Evolutionary conservation across 805 yeast species (phyloP).

Genomic region (Candida argentea): DNA sequence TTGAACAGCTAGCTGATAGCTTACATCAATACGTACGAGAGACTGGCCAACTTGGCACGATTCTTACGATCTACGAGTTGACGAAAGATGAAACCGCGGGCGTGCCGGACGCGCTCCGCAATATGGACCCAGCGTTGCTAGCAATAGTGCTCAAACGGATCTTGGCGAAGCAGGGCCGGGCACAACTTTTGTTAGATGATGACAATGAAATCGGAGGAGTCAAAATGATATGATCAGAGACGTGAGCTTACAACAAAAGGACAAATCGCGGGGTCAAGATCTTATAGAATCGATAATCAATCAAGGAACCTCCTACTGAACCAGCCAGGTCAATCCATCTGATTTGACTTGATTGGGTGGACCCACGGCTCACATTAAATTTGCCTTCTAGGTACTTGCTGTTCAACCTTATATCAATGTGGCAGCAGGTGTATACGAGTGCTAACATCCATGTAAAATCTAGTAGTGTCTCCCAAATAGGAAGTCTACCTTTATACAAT

Average conservation of each 20-base stretch:
- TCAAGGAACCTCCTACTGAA: too few species aligned
- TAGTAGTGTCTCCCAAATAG: conserved; percentile 2
- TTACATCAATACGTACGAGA: conserved; percentile 36
- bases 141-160: conserved; percentile 41
- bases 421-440: too few species aligned
- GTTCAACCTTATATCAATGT: too few species aligned
- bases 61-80: conserved; percentile 76
- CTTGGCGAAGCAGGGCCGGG: conserved; percentile 59
- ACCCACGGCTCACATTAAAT: too few species aligned
- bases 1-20: conserved; percentile 29
- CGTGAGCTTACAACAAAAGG: too few species aligned
- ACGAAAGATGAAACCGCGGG: conserved; percentile 52
- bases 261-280: too few species aligned
- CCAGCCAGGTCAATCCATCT: too few species aligned
- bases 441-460: too few species aligned
- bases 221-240: conserved; percentile 47
- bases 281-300: too few species aligned
- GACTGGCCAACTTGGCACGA: conserved; percentile 69
- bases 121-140: conserved; percentile 49
- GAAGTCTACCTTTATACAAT: conserved; percentile 2
- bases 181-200: conserved; percentile 61
- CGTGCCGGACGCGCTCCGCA: conserved; percentile 45
- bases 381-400: too few species aligned
- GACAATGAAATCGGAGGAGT: conserved; percentile 67
- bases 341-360: too few species aligned